These are phyloP conservation scores for Raffaelea albimanens DNA, from an alignment of 2,329 filamentous ascomycete species.

Conservation along the genomic window DNA sequence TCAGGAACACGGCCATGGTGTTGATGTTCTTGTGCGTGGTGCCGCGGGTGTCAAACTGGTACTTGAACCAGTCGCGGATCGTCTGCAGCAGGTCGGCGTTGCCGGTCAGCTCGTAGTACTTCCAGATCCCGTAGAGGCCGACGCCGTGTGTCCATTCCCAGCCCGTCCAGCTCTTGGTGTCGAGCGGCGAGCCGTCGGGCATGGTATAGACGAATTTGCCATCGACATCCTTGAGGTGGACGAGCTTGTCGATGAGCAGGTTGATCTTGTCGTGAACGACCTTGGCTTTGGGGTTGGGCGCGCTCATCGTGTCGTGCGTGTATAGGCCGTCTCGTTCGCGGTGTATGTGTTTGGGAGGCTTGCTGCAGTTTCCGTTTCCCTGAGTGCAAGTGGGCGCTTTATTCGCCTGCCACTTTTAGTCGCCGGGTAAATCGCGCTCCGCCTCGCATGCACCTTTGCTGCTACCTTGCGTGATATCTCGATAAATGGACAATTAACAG, in stretches of 20 bases:
- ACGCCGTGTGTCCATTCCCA: slow-evolving; percentile 82
- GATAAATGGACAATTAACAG: too few species aligned
- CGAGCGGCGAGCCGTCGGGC: slow-evolving; percentile 64
- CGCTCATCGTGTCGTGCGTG: not conserved
- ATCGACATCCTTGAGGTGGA: slow-evolving; percentile 68
- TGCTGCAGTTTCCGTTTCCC: too few species aligned
- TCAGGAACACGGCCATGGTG: slow-evolving; percentile 72
- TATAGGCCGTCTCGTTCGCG: not conserved
- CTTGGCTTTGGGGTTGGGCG: slow-evolving; percentile 3
- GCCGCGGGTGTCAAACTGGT: slow-evolving; percentile 57
- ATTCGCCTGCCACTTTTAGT: too few species aligned
- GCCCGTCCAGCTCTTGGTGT: slow-evolving; percentile 75
- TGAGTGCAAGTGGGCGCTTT: too few species aligned
- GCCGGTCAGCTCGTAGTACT: slow-evolving; percentile 67
- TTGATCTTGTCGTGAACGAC: slow-evolving; percentile 48
- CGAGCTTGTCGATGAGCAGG: slow-evolving; percentile 60
- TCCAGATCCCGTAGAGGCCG: slow-evolving; percentile 72
- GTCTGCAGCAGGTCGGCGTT: slow-evolving; percentile 50
- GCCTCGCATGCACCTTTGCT: too few species aligned
- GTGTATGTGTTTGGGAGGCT: too few species aligned
- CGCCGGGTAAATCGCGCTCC: too few species aligned
- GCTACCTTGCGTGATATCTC: too few species aligned
- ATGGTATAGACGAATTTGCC: slow-evolving; percentile 65
- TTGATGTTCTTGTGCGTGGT: slow-evolving; percentile 75
- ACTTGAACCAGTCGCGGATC: slow-evolving; percentile 65